Base-by-base conservation (phyloP, 805 yeast species). In the Spathaspora boniae region DNA sequence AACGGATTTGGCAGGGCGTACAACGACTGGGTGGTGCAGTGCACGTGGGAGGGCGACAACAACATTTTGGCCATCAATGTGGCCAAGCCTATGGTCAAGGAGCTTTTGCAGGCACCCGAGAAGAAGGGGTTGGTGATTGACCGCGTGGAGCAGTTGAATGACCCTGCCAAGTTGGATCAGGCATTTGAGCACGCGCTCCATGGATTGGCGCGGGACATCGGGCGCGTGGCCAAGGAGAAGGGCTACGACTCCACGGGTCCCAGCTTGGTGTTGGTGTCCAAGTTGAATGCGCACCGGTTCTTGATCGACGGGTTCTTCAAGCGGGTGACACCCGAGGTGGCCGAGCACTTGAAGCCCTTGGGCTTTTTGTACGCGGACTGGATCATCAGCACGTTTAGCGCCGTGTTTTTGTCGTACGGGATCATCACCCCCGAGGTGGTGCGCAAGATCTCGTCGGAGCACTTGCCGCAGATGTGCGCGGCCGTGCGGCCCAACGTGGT, bases 31-130 rank as follows among this genome's bases (percentile, higher is more conserved):
- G 71, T 61, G 26, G 72, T 68, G 27, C 71, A 65, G 53, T 64
- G 71, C 53, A 68, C 73, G 20, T 68, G 73, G 73, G 73, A 68
- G 52, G 73, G 73, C 51, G 73, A 68, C 47, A 68, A 68, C 56
- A 68, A 59, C 45, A 71, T 68, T 28, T 58, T 68, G 47, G 68
- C 62, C 29, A 51, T 65, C 52, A 54, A 62, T 34, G 64, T 60
- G 36, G 72, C 72, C 50, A 57, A 65, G 42, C 59, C 70, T 29
- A 50, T 68, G 26, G 65, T 80, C 44, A 82, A 75, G 57, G 62
- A 68, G 39, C 68, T 40, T 68, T 70, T 17, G 51, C 63, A 32
- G 48, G 52, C 5, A 49, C 58, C 11, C 45, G 62, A 26, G 62
- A 65, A 34, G 56, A 62, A 37, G 76, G 41, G 56, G 22, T 61